Base-by-base conservation (phyloP, 2,329 filamentous ascomycete species). In the Botrytis fabae region DNA sequence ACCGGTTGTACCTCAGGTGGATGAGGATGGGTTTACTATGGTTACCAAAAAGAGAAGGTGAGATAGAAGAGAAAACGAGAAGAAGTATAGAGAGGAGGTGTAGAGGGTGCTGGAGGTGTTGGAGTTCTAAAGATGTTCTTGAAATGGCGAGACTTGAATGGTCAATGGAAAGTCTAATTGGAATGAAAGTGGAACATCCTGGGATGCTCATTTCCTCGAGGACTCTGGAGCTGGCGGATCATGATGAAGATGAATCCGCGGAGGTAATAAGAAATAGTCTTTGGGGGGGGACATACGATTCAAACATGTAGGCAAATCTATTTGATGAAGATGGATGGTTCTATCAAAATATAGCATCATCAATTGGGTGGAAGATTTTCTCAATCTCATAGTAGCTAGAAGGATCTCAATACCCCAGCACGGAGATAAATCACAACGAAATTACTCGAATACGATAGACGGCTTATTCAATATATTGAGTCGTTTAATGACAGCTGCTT, bases 11-110 rank as follows among this genome's bases (percentile, higher is more conserved):
- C 92, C 92, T 0, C 89, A 93, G 81, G 85, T 95, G 63, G 93
- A 95, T 81, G 92, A 94, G 77, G 93, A 95, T 79, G 93, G 93
- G 7, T 95, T 95, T 81, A 93, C 90, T 25, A 93, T 88, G 82
- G 92, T 94, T 76, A 87, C 90, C 72, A 86, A 88, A 78, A 92
- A 90, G 84, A 92, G 89, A 86, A 75, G 78, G 65, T 80, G 74
- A 80, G 70, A 10, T 18, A 4, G n/a, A 4, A 4, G 35, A 35
- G 32, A n/a, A 1, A 35, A 42, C 10, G 2, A 32, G 8, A 48
- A 12, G 1, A 18, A 42, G 16, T 4, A 40, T 16, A 71, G 32
- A 71, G 54, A 70, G 35, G 32, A 28, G n/a, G 38, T 44, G 44
- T 32, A 3, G 40, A 38, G 16, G 10, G 14, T 16, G 40, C 40